Base-by-base conservation (phyloP, 805 yeast genomes). In the Candida coquimbonensis region DNA sequence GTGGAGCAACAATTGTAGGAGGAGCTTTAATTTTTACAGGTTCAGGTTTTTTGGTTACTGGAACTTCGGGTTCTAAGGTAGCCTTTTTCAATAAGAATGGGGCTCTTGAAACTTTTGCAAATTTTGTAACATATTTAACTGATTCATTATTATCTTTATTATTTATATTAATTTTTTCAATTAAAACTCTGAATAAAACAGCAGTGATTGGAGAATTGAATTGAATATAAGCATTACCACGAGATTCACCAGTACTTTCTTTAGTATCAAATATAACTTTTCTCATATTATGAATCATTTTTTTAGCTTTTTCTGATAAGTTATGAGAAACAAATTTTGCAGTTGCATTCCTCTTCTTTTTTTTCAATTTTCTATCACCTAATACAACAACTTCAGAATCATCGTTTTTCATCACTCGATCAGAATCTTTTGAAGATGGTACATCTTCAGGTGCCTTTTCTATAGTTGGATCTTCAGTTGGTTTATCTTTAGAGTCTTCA, bases 161-260 rank as follows among this genome's bases (percentile, higher is more conserved):
- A 32, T 40, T 33, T 5, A 42, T n/a, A 40, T 50, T 53, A 12
- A 53, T 38, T 32, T 38, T 50, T 17, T 49, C 52, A 24, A 51
- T 41, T 29, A 51, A 12, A 13, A 48, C 48, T 37, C 52, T 48
- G 44, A 53, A 52, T 14, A 53, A 39, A 14, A 50, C 31, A 17
- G 55, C 53, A 39, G 32, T 36, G 3, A 52, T 36, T 6, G 47
- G 38, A 16, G 49, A 36, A 7, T 35, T 24, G 38, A 53, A 52
- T 37, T 48, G 49, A 31, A 53, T 33, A 34, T 53, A 51, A n/a
- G 39, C 52, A 29, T 49, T 53, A 16, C 53, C 53, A 16, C 52
- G 44, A 11, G 55, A 48, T 36, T 49, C 43, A 29, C 54, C 54
- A 33, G 47, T 53, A 40, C 53, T 51, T 19, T 51, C 44, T 37